Conservation (phyloP, 2,329 filamentous ascomycete genomes). For the Fusarium penzigii region DNA sequence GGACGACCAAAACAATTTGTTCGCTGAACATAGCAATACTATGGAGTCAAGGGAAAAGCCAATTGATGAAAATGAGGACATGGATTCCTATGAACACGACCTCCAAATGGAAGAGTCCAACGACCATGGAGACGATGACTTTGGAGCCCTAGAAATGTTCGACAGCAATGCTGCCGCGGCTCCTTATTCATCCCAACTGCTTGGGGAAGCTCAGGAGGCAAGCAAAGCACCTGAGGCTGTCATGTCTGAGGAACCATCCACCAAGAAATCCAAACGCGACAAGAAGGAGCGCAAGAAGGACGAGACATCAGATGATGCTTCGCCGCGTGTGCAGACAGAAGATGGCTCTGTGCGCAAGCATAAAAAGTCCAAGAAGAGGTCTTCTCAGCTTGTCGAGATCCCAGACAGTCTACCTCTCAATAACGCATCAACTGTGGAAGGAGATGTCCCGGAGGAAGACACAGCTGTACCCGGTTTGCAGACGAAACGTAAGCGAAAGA, state of each 20-base stretch:
- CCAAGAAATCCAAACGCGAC: conserved; percentile 33
- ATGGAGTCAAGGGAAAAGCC: conserved; percentile 24
- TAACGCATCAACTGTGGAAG: conserved; percentile 5
- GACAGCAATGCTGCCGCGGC: conserved; percentile 37
- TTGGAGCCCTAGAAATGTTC: conserved; percentile 40
- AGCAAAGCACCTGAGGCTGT: conserved; percentile 31
- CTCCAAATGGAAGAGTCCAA: conserved; percentile 23
- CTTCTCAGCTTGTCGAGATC: conserved; percentile 16
- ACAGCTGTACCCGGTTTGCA: conserved; percentile 20
- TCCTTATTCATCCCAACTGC: conserved; percentile 33
- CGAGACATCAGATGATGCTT: conserved; percentile 15
- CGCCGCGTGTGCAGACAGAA: conserved; percentile 13
- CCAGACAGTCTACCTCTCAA: conserved; percentile 19
- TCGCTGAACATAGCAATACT: conserved; percentile 9
- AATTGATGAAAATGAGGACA: conserved; percentile 28
- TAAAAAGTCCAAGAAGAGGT: conserved; percentile 30
- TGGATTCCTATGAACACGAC: conserved; percentile 28
- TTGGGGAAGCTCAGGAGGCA: conserved; percentile 11
- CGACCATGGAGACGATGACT: conserved; percentile 32
- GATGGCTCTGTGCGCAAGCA: conserved; percentile 25
- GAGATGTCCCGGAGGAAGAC: conserved; percentile 18
- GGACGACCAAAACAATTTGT: conserved; percentile 1
- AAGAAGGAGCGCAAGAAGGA: conserved; percentile 34
- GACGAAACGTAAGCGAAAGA: conserved; percentile 37
- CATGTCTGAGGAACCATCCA: conserved; percentile 29